Evolutionary conservation across 192 early-diverging fungal genomes (phyloP).

Genomic region (Phlyctochytrium bullatum): DNA sequence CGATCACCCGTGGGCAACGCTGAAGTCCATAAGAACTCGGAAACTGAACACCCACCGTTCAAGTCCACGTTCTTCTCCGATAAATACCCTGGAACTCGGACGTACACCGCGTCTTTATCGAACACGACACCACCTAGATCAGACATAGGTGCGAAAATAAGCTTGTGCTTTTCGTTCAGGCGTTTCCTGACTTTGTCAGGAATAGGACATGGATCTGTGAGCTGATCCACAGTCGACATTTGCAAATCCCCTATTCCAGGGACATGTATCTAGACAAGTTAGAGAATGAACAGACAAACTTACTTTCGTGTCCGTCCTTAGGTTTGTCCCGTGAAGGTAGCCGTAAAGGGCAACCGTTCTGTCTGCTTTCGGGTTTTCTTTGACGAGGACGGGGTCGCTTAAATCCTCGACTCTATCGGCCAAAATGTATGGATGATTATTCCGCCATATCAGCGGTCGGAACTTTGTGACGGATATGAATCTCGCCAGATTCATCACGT

Average conservation of each 20-base stretch:
- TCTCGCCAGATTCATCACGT: constrained; percentile 90
- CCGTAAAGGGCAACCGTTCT: constrained; percentile 94
- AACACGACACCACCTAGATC: constrained; percentile 98
- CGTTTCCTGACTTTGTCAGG: constrained; percentile 89
- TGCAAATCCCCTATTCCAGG: constrained; percentile 93
- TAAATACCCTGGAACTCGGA: constrained; percentile 88
- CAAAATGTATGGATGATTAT: constrained; percentile 97
- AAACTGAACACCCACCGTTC: constrained; percentile 37
- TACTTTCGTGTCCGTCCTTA: constrained; percentile 78
- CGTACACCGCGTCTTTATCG: constrained; percentile 99
- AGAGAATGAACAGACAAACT: neutral
- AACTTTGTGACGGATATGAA: constrained; percentile 99
- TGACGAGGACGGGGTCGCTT: constrained; percentile 84
- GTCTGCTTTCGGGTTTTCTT: constrained; percentile 79
- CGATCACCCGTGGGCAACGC: constrained; percentile 80
- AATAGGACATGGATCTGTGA: constrained; percentile 95
- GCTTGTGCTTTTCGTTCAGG: constrained; percentile 90
- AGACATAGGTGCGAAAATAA: constrained; percentile 98
- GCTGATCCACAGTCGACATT: constrained; percentile 66
- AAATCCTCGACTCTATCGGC: constrained; percentile 96
- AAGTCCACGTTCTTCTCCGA: constrained; percentile 56
- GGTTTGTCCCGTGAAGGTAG: constrained; percentile 91
- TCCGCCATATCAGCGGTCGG: constrained; percentile 94
- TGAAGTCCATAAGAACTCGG: constrained; percentile 51
- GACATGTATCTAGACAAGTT: constrained; percentile 68